Evolutionary conservation across 768 basidiomycete genomes (phyloP).

Genomic region (Boletus tylopilopsis): DNA sequence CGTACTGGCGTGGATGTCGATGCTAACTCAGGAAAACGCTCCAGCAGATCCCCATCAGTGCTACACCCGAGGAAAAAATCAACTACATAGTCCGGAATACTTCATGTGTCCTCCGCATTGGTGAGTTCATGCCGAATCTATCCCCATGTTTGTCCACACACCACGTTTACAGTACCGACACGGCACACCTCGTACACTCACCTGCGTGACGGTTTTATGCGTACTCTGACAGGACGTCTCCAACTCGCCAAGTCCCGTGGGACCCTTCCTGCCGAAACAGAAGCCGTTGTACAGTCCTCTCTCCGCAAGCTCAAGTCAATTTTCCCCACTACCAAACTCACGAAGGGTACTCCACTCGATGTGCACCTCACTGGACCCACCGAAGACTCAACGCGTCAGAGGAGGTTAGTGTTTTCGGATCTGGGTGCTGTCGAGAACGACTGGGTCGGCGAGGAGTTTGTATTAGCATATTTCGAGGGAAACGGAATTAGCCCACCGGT

Average conservation of each 20-base stretch:
- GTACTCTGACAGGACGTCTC: conserved; percentile 64
- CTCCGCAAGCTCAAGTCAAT: conserved; percentile 71
- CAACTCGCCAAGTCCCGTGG: conserved; percentile 47
- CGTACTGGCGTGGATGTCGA: neutral
- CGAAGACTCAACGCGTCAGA: conserved; percentile 40
- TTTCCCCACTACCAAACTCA: conserved; percentile 65
- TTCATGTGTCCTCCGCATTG: conserved; percentile 70
- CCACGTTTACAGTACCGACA: conserved; percentile 58
- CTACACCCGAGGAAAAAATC: conserved; percentile 68
- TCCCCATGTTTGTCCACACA: neutral
- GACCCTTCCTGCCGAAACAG: conserved; percentile 55
- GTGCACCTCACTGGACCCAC: conserved; percentile 60
- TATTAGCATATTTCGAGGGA: conserved; percentile 72
- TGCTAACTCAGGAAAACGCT: neutral
- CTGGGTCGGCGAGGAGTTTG: conserved; percentile 73
- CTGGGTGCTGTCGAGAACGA: conserved; percentile 67
- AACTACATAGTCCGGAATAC: conserved; percentile 62
- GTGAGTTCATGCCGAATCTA: conserved; percentile 36
- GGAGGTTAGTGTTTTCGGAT: conserved; percentile 64
- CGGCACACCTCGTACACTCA: conserved; percentile 75
- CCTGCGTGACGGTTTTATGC: conserved; percentile 79
- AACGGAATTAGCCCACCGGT: conserved; percentile 70
- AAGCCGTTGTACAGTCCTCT: conserved; percentile 54
- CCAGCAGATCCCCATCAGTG: conserved; percentile 47
- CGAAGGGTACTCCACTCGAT: conserved; percentile 68